Percentiles rank a stretch among this genome's conserved stretches.
Evolutionary conservation across 1,284 basidiomycete species (phyloP).

Genomic region (Papiliotrema flavescens): DNA sequence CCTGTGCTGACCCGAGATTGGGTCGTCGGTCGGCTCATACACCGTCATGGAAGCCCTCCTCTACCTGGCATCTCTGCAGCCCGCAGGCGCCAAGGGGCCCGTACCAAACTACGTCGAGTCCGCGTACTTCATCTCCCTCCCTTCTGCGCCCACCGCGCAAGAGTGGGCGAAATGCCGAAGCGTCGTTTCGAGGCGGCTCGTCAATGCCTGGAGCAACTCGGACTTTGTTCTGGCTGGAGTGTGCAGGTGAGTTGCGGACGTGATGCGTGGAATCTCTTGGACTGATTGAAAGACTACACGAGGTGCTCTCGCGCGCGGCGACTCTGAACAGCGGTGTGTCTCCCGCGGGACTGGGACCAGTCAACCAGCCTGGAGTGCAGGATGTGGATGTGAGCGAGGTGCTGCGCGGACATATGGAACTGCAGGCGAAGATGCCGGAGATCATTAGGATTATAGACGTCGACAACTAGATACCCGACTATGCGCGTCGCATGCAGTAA

Average conservation of each 20-base stretch:
- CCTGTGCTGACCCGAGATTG: constrained; percentile 44
- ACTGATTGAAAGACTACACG: constrained; percentile 46
- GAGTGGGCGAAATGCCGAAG: constrained; percentile 51
- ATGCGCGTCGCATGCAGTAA: too few species aligned
- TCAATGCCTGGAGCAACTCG: constrained; percentile 52
- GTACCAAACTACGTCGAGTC: constrained; percentile 53
- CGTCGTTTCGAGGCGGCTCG: constrained; percentile 52
- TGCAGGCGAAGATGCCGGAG: constrained; percentile 45
- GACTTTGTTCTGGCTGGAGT: constrained; percentile 56
- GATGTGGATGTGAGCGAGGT: constrained; percentile 50
- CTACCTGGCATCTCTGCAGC: constrained; percentile 49
- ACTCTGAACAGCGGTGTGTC: constrained; percentile 40
- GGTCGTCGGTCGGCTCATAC: constrained; percentile 55
- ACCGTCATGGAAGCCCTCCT: constrained; percentile 54
- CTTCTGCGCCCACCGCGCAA: constrained; percentile 48
- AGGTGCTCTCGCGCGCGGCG: constrained; percentile 51
- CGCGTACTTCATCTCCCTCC: constrained; percentile 53
- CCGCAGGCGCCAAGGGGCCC: constrained; percentile 24
- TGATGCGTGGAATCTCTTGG: too few species aligned
- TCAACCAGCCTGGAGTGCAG: constrained; percentile 47
- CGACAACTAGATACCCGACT: constrained; percentile 35
- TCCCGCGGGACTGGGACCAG: constrained; percentile 49
- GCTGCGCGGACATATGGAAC: constrained; percentile 46
- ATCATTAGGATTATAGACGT: constrained; percentile 42
- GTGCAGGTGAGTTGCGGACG: constrained; percentile 48